Evolutionary conservation across 192 early-diverging fungal species (phyloP).

Genomic region (Irineochytrium annulatum): DNA sequence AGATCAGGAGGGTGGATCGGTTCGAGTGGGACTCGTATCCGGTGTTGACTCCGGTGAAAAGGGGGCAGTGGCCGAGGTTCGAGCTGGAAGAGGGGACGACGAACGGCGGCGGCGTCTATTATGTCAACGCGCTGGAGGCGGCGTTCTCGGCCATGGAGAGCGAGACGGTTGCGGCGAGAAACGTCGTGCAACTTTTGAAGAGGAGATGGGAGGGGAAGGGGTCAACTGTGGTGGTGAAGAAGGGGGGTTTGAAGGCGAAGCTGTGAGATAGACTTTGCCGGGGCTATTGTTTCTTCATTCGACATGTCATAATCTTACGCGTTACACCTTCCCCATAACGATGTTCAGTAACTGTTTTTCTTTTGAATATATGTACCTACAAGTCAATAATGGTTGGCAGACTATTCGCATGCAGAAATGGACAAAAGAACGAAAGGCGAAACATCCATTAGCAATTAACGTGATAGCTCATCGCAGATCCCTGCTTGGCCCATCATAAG

Average conservation of each 20-base stretch:
- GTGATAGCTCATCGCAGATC: too few relatives aligned
- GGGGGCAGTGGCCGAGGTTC: constrained; percentile 12
- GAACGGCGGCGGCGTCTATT: constrained; percentile 44
- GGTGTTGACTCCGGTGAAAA: constrained; percentile 34
- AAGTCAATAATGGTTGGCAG: too few relatives aligned
- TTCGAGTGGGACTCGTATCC: constrained; percentile 64
- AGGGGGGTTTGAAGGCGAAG: neutral
- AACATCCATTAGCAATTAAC: too few relatives aligned
- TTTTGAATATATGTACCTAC: too few relatives aligned
- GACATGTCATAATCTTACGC: too few relatives aligned
- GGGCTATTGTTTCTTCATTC: neutral
- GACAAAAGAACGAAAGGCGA: too few relatives aligned
- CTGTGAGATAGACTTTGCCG: neutral
- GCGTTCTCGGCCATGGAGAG: constrained; percentile 70
- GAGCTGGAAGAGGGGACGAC: constrained; percentile 29
- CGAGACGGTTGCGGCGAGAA: constrained; percentile 51
- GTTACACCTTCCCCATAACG: too few relatives aligned
- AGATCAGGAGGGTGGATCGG: constrained; percentile 44
- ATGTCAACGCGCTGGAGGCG: constrained; percentile 57
- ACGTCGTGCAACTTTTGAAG: constrained; percentile 49
- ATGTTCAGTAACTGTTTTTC: too few relatives aligned
- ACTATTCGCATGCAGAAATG: too few relatives aligned
- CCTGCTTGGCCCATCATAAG: too few relatives aligned
- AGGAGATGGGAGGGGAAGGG: constrained; percentile 1
- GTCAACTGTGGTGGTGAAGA: too few relatives aligned